Conservation (phyloP, 2,329 filamentous ascomycete genomes). For the Ophiostoma fasciatum region DNA sequence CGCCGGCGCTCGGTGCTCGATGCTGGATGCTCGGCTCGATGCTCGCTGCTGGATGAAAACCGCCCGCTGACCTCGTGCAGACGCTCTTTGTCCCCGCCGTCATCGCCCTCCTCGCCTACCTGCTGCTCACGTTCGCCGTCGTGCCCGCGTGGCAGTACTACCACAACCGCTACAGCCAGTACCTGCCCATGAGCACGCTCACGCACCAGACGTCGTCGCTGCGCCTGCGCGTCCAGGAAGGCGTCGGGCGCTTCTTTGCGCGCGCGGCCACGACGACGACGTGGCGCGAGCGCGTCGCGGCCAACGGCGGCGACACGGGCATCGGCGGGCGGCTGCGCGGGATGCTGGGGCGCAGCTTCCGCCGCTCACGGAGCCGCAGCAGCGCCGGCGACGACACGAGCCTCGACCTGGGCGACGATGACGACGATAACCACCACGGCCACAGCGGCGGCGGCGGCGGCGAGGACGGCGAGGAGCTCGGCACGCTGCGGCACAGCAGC, state of each 20-base stretch:
- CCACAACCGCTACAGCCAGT: constrained; percentile 56
- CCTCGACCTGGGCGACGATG: too few species aligned
- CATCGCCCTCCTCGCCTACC: constrained; percentile 55
- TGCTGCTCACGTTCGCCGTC: constrained; percentile 48
- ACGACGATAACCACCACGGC: not conserved
- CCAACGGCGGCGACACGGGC: constrained; percentile 18
- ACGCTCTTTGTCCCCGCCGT: constrained; percentile 55
- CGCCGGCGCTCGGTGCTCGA: too few species aligned
- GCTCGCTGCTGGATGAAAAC: too few species aligned
- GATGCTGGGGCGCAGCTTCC: constrained; percentile 8
- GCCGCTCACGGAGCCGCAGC: not conserved
- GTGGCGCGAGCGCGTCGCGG: constrained; percentile 30
- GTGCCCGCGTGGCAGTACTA: constrained; percentile 57
- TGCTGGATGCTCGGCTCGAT: too few species aligned
- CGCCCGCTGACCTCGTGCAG: constrained; percentile 29
- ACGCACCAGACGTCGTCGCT: constrained; percentile 40
- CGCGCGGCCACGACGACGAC: constrained; percentile 21
- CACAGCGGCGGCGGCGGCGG: constrained; percentile 14
- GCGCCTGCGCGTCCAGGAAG: constrained; percentile 33
- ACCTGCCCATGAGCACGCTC: constrained; percentile 53
- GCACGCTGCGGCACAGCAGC: constrained; percentile 32
- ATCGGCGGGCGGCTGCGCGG: constrained; percentile 9
- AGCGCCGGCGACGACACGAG: not conserved
- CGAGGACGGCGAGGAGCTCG: constrained; percentile 56
- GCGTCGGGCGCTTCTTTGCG: constrained; percentile 24